Conservation (phyloP, 306 rosid genomes). For the Begonia fuchsioides region DNA sequence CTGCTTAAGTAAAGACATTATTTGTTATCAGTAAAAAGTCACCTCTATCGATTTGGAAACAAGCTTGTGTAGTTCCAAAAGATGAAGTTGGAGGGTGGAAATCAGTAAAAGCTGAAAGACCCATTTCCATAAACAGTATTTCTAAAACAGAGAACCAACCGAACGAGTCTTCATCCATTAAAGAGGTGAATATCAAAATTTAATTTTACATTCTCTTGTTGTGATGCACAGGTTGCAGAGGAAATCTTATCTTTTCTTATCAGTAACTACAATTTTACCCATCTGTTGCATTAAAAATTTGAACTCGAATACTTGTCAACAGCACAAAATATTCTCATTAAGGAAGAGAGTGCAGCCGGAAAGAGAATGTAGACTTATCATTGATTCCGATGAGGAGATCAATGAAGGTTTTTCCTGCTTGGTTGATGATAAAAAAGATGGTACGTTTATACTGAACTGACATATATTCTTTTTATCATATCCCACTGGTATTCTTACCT, state of each 20-base stretch:
- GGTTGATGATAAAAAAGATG: slow-evolving; percentile 38
- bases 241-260: neutral
- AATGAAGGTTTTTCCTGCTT: slow-evolving; percentile 58
- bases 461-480: too few relatives aligned
- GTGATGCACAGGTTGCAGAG: neutral
- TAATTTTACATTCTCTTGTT: neutral
- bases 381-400: slow-evolving; percentile 80
- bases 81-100: slow-evolving; percentile 55
- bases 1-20: slow-evolving; percentile 9
- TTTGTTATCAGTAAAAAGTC: slow-evolving; percentile 27
- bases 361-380: slow-evolving; percentile 40
- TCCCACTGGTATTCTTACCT: too few relatives aligned
- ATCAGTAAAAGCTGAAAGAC: slow-evolving; percentile 37
- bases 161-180: slow-evolving; percentile 17
- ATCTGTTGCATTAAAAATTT: neutral
- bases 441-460: slow-evolving; percentile 18
- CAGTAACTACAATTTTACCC: neutral
- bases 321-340: neutral
- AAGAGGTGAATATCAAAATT: slow-evolving; percentile 27
- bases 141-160: slow-evolving; percentile 25
- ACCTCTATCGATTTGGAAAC: slow-evolving; percentile 19
- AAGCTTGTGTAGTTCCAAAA: slow-evolving; percentile 27
- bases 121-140: slow-evolving; percentile 18
- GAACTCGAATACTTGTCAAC: neutral
- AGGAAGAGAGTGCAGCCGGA: slow-evolving; percentile 23